These are phyloP conservation scores for Tephrocybe sp. DNA, from an alignment of 768 basidiomycete genomes.

Conservation along the genomic window DNA sequence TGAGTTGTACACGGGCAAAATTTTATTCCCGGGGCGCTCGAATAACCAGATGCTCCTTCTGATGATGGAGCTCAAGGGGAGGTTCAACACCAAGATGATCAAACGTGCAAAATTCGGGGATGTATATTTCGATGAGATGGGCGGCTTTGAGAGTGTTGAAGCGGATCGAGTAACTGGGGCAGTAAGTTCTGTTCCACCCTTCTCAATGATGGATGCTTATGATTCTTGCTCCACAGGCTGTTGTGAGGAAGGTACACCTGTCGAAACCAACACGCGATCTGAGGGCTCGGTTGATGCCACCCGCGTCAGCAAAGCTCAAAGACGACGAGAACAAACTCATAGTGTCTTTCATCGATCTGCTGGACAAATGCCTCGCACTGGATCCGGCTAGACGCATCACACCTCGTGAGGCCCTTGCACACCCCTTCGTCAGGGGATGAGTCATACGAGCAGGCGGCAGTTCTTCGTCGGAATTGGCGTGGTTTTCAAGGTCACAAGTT, in stretches of 20 bases:
- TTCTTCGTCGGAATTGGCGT: neutral
- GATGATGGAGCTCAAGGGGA: constrained; percentile 97
- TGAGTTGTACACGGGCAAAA: constrained; percentile 94
- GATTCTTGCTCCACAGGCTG: constrained; percentile 50
- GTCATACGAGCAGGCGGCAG: neutral
- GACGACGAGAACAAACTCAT: constrained; percentile 87
- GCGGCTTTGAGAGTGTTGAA: constrained; percentile 81
- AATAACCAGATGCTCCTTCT: constrained; percentile 97
- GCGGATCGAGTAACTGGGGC: constrained; percentile 79
- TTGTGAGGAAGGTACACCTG: constrained; percentile 76
- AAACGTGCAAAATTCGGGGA: constrained; percentile 93
- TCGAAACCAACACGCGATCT: constrained; percentile 83
- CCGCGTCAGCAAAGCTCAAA: constrained; percentile 72
- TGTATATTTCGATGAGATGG: constrained; percentile 91
- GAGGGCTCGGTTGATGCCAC: constrained; percentile 77
- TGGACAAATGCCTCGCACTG: constrained; percentile 87
- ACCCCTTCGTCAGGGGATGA: constrained; percentile 75
- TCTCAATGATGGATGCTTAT: constrained; percentile 6
- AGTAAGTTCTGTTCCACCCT: constrained; percentile 45
- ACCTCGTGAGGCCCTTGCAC: constrained; percentile 86
- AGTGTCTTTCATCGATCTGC: constrained; percentile 77
- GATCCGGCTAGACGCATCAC: constrained; percentile 84
- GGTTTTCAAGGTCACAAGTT: neutral
- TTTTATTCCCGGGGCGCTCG: constrained; percentile 92
- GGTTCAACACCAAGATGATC: constrained; percentile 91